Conservation (phyloP, 805 yeast species). For the Clavispora vitiphila region DNA sequence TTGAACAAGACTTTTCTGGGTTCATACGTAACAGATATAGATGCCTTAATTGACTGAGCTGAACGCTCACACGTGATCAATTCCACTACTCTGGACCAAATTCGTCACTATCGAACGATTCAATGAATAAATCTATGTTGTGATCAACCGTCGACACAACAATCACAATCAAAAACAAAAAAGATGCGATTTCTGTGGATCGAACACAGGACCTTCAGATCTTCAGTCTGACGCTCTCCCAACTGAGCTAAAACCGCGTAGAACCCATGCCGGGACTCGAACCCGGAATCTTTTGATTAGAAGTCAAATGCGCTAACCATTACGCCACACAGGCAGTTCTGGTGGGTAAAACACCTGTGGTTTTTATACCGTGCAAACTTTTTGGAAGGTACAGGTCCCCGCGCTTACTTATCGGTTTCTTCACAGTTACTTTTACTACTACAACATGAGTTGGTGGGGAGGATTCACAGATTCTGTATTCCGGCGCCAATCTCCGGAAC, state of each 20-base stretch:
- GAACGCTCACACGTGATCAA: no score
- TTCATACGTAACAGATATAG: no score
- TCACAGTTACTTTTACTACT: background rate
- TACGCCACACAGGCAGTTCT: slow-evolving; percentile 17
- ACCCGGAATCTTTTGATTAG: slow-evolving; percentile 19
- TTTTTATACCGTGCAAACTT: background rate
- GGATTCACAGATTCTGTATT: background rate
- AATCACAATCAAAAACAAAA: background rate
- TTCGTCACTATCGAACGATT: no score
- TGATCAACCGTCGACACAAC: no score
- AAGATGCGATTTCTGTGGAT: slow-evolving; percentile 9
- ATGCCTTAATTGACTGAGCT: no score
- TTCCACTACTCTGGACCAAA: no score
- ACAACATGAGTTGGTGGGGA: background rate
- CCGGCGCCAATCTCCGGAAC: background rate
- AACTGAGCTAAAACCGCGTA: slow-evolving; percentile 19
- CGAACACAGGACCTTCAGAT: slow-evolving; percentile 20
- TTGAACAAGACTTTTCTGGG: no score
- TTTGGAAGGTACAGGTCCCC: background rate
- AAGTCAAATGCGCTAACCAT: slow-evolving; percentile 20
- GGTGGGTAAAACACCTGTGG: background rate
- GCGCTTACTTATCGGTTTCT: background rate
- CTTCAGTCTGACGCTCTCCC: slow-evolving; percentile 32
- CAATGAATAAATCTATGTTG: no score
- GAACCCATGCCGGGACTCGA: slow-evolving; percentile 20